A percentile compares a stretch with the other conserved stretches of the same genome.
Conservation (phyloP, 1,139 yeast genomes). For the Suhomyces guaymorum region DNA sequence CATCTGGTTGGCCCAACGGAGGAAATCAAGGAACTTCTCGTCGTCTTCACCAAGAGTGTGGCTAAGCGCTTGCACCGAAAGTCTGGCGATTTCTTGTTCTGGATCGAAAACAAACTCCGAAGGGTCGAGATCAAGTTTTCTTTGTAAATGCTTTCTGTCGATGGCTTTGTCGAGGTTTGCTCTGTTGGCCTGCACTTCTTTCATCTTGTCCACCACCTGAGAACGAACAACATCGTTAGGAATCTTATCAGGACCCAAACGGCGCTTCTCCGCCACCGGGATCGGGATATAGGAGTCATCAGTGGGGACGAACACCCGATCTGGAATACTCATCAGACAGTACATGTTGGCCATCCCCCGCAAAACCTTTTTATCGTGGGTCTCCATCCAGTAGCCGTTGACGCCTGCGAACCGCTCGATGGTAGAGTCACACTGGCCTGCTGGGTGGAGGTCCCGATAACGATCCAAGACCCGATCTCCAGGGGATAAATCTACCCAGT, state of each 20-base stretch:
- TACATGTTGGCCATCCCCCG: conserved; percentile 40
- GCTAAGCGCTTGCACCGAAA: too few species aligned
- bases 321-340: conserved; percentile 35
- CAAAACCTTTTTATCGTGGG: conserved; percentile 33
- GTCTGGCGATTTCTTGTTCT: conserved; percentile 28
- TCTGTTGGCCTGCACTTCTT: not conserved
- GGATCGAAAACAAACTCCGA: conserved; percentile 39
- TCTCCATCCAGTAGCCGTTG: conserved; percentile 39
- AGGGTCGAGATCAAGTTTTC: too few species aligned
- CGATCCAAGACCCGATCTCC: conserved; percentile 25
- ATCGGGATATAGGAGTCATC: conserved; percentile 30
- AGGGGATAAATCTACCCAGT: conserved; percentile 39
- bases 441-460: conserved; percentile 22
- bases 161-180: conserved; percentile 16
- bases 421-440: conserved; percentile 27
- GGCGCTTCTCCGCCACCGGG: conserved; percentile 31
- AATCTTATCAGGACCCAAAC: conserved; percentile 22
- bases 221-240: conserved; percentile 8
- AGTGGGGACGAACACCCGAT: conserved; percentile 27
- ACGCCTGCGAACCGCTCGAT: conserved; percentile 30
- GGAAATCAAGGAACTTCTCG: conserved; percentile 28
- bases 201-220: conserved; percentile 10
- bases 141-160: too few species aligned
- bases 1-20: conserved; percentile 29
- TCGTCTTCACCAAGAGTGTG: conserved; percentile 22